Conservation (phyloP, 495 filamentous ascomycete species). For the Friedmanniomyces endolithicus region DNA sequence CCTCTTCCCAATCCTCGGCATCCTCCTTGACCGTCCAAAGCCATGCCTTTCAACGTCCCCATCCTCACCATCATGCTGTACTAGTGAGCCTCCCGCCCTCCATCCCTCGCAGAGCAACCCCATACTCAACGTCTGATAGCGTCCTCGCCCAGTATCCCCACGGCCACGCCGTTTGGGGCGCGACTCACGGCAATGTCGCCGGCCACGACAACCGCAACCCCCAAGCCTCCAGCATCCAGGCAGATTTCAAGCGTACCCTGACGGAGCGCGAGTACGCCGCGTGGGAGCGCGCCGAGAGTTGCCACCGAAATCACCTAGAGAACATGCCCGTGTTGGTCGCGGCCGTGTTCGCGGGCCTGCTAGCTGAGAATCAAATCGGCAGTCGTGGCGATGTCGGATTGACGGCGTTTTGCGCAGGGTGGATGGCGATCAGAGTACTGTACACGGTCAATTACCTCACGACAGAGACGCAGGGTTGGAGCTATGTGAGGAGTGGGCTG, state of each 20-base stretch:
- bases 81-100: not conserved
- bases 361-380: constrained; percentile 8
- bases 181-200: constrained; percentile 21
- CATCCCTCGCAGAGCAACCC: constrained; percentile 22
- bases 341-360: constrained; percentile 22
- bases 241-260: constrained; percentile 22
- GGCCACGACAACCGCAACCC: constrained; percentile 31
- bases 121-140: constrained; percentile 28
- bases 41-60: not conserved
- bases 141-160: constrained; percentile 31
- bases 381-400: not conserved
- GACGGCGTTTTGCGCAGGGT: constrained; percentile 7
- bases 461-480: constrained; percentile 3
- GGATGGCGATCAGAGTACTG: constrained; percentile 6
- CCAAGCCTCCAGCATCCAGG: constrained; percentile 19
- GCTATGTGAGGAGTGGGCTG: constrained; percentile 8
- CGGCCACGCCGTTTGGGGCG: constrained; percentile 22
- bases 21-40: not conserved
- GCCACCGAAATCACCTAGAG: constrained; percentile 36
- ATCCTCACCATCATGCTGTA: constrained; percentile 1
- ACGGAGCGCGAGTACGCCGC: constrained; percentile 20
- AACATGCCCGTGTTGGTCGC: constrained; percentile 33
- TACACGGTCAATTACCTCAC: constrained; percentile 13
- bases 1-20: no score
- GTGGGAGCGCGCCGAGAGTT: constrained; percentile 32